A percentile compares a stretch with the other conserved stretches of the same genome.
phyloP scores from a whole-genome alignment of 768 basidiomycete species.

The Leccinum variicolor region DNA sequence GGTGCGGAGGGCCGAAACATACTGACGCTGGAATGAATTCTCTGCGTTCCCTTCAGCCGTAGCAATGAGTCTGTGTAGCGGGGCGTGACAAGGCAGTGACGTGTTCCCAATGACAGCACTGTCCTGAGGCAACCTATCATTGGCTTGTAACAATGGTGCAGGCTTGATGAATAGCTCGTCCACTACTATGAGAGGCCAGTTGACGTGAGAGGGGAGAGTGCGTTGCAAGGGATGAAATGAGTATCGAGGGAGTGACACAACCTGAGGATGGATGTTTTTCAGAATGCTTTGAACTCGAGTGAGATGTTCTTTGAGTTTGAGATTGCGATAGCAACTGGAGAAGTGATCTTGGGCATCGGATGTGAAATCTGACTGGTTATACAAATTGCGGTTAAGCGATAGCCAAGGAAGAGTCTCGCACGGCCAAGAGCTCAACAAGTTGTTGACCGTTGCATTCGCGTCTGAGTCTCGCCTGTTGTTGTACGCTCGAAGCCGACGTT shows the following conservation, averaged over 20 bases:
- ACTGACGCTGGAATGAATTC: slow-evolving; percentile 8
- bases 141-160: background rate
- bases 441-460: background rate
- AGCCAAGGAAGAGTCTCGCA: slow-evolving; percentile 2
- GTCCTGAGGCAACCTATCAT: background rate
- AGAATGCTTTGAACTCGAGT: background rate
- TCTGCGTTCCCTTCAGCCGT: slow-evolving; percentile 1
- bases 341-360: slow-evolving; percentile 1
- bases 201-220: background rate
- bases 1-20: slow-evolving; percentile 5
- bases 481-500: slow-evolving; percentile 3
- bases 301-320: background rate
- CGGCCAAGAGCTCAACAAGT: slow-evolving; percentile 11
- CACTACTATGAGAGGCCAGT: background rate
- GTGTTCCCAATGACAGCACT: background rate
- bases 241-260: background rate
- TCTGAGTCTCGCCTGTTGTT: background rate
- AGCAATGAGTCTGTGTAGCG: slow-evolving; percentile 7
- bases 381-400: background rate
- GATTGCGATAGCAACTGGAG: slow-evolving; percentile 11
- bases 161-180: background rate
- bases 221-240: background rate
- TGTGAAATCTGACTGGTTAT: background rate
- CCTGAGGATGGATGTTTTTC: background rate
- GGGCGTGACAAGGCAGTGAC: background rate